Evolutionary conservation across 768 basidiomycete genomes (phyloP), one percentile per base, ranked within the genome.

Genomic region (Boletellus ananiceps): DNA sequence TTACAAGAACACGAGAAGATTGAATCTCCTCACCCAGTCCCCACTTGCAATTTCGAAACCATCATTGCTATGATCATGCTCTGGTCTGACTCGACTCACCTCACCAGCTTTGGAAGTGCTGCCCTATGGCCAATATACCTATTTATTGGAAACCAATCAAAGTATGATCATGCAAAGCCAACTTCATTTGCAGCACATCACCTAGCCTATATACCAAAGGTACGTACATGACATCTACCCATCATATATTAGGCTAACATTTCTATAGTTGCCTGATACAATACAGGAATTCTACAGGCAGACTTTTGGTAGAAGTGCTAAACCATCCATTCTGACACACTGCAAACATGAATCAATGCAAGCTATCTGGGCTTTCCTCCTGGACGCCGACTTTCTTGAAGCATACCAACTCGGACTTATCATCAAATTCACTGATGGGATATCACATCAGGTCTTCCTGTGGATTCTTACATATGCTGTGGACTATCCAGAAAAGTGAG

Each of bases 401-500:
- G 59, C 62, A 0, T 66, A 63, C n/a, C 12, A 56, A 18, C 44
- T 53, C 46, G 61, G 62, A 7, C 44, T 64, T 1, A 47, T 64
- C 0, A 51, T 64, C 3, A 21, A 36, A 13, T 68, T 59, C 19
- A 25, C 44, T 0, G 61, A 68, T 52, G 58, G 66, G 0, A 49
- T 61, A 1, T 2, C 11, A 0, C 40, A 50, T 0, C n/a, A 46
- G 3, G 51, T 67, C 0, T 67, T 61, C 21, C 58, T 44, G 32
- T 8, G 42, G 15, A 15, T 33, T n/a, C 19, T 33, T 2, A 44
- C 32, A 31, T 68, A 67, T 27, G 49, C 58, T 2, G 62, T 58
- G 4, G 59, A 65, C 44, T 68, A 66, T 43, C 66, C 59, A 0
- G 65, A 68, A 32, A 71, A 70, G 72, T 71, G 37, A 15, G 44